Conservation (phyloP, 805 yeast species). For the Yamadazyma paraphyllophila region DNA sequence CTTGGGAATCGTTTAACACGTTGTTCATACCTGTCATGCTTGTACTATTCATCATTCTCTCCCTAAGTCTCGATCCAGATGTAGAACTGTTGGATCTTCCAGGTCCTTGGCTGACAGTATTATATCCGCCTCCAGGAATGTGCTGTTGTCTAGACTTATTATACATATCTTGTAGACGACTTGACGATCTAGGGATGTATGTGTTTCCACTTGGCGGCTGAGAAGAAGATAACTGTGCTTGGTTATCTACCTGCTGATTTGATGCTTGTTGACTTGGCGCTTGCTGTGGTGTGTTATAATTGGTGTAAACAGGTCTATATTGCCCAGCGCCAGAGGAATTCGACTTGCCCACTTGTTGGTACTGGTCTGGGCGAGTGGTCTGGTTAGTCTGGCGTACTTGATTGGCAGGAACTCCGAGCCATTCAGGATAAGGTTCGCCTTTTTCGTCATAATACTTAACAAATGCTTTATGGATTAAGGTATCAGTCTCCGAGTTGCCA, state of each 20-base stretch:
- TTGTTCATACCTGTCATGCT: conserved; percentile 17
- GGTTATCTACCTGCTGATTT: background rate
- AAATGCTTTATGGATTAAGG: conserved; percentile 44
- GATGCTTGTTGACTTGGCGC: background rate
- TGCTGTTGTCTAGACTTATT: conserved; percentile 39
- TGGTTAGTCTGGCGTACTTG: background rate
- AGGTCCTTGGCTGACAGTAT: conserved; percentile 20
- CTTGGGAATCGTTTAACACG: conserved; percentile 3
- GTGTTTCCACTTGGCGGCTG: conserved; percentile 8
- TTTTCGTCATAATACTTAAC: conserved; percentile 35
- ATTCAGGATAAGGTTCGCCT: conserved; percentile 39
- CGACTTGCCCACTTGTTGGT: background rate
- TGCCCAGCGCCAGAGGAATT: conserved; percentile 9
- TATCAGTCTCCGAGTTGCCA: conserved; percentile 36
- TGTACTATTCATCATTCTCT: conserved; percentile 23
- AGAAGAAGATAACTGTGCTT: background rate
- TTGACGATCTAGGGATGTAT: conserved; percentile 32
- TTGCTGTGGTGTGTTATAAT: conserved; percentile 15
- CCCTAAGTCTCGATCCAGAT: conserved; percentile 27
- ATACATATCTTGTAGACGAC: conserved; percentile 40
- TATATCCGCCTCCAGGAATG: conserved; percentile 31
- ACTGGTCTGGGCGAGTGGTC: background rate
- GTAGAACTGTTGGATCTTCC: conserved; percentile 26
- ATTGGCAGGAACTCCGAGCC: conserved; percentile 34
- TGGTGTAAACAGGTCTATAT: conserved; percentile 27